These are phyloP conservation scores for Ploettnerulaceae sp. DNA, from an alignment of 2,329 filamentous ascomycete genomes.

Conservation along the genomic window DNA sequence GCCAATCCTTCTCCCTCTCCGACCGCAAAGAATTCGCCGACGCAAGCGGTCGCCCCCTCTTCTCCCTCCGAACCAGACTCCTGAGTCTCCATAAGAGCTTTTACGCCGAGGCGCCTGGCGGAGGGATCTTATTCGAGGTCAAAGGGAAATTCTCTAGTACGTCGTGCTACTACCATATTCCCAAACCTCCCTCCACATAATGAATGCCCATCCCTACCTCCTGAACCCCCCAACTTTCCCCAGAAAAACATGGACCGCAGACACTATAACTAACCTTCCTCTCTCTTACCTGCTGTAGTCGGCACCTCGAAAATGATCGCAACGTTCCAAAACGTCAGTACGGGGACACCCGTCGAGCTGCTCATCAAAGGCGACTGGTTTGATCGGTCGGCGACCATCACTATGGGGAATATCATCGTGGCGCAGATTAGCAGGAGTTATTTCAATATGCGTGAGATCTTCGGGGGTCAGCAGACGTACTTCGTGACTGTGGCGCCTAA, in stretches of 20 bases:
- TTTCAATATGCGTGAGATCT: constrained; percentile 51
- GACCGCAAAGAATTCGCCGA: constrained; percentile 27
- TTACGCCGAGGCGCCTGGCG: constrained; percentile 23
- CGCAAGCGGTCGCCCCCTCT: constrained; percentile 17
- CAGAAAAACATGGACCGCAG: neutral
- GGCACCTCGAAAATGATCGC: constrained; percentile 50
- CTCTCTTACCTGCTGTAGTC: constrained; percentile 37
- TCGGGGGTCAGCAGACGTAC: constrained; percentile 62
- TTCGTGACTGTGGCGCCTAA: constrained; percentile 57
- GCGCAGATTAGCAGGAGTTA: constrained; percentile 54
- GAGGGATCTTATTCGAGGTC: constrained; percentile 26
- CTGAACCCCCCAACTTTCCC: neutral
- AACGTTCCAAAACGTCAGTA: constrained; percentile 48
- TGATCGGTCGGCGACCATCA: constrained; percentile 53
- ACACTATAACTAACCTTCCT: neutral
- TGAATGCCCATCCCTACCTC: neutral
- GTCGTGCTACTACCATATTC: neutral
- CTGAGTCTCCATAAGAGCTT: constrained; percentile 27
- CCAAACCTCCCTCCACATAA: neutral
- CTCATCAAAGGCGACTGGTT: constrained; percentile 58
- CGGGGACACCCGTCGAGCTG: constrained; percentile 43
- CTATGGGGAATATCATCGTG: constrained; percentile 43
- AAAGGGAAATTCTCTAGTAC: constrained; percentile 28
- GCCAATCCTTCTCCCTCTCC: constrained; percentile 22
- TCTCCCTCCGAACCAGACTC: constrained; percentile 24